These are phyloP conservation scores for Populus hybrid DNA, from an alignment of 441 rosid genomes.

Conservation along the genomic window DNA sequence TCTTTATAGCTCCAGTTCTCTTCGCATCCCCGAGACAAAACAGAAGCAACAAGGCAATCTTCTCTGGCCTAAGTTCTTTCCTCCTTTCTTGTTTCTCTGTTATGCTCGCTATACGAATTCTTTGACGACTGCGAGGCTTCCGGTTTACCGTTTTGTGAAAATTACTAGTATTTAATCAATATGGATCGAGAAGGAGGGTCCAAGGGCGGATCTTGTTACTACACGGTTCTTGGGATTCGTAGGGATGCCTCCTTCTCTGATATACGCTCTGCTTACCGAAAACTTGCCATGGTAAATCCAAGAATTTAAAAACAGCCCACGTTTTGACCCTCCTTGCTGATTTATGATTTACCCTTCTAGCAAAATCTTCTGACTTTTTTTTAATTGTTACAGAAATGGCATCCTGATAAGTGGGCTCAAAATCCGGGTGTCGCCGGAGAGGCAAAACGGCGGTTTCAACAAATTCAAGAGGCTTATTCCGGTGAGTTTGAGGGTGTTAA, in stretches of 20 bases:
- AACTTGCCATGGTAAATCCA: slow-evolving; percentile 52
- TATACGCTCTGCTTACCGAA: slow-evolving; percentile 59
- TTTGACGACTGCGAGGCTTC: background rate
- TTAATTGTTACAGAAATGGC: slow-evolving; percentile 48
- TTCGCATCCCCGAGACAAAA: background rate
- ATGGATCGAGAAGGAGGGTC: slow-evolving; percentile 78
- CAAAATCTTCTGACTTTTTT: background rate
- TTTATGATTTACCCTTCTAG: background rate
- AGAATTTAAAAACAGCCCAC: background rate
- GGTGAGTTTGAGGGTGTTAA: slow-evolving; percentile 24
- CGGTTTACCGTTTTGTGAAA: background rate
- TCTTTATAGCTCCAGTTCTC: background rate
- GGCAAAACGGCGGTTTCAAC: slow-evolving; percentile 65
- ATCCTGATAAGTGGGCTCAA: slow-evolving; percentile 52
- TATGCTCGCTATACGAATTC: background rate
- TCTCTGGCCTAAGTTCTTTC: background rate
- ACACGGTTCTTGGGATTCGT: slow-evolving; percentile 59
- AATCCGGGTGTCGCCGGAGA: slow-evolving; percentile 50
- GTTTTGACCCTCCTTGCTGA: background rate
- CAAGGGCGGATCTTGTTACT: slow-evolving; percentile 59
- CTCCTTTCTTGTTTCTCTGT: background rate
- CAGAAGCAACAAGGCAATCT: too few species aligned
- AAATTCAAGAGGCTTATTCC: slow-evolving; percentile 72
- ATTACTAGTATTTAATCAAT: background rate
- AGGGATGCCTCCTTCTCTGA: slow-evolving; percentile 65